Evolutionary conservation across 495 filamentous ascomycete genomes (phyloP), one percentile per base, ranked within the genome.

Genomic region (Aspergillus conjunctus): DNA sequence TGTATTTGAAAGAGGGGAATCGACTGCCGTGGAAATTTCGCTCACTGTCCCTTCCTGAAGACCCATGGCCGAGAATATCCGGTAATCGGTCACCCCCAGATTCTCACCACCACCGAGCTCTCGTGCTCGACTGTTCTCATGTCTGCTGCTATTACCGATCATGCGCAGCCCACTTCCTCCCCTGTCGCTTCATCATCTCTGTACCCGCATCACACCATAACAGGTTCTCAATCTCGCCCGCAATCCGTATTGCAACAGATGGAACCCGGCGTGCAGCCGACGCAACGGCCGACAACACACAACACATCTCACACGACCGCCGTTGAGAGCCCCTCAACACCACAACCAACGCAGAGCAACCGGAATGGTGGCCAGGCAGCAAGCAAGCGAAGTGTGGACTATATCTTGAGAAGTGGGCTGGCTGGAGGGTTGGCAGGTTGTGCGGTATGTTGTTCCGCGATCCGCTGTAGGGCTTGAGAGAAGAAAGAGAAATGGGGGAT

Each of bases 381-480:
- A 18, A 68, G 88, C 49, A 94, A 90, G 73, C 87, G 85, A 62
- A 95, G 87, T 67, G 68, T 88, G 50, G 89, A 96, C 57, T 98
- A 97, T 77, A 77, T 93, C 48, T 75, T 89, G 70, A 82, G 88
- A 65, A 92, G 87, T 58, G 91, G 89, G 17, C 70, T 95, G 45
- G 93, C 93, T 12, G 93, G 93, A 49, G 93, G 93, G 12, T 48
- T 96, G 59, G 94, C 93, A 41, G 93, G 92, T 61, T 91, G 91
- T 78, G 89, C 88, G 61, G 90, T 93, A 85, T 58, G 88, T 80
- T 37, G n/a, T n/a, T n/a, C n/a, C n/a, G n/a, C n/a, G n/a, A n/a
- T n/a, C 45, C 51, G 37, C 51, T 54, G 49, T 22, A 32, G 48
- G 26, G 26, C 26, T 2, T 26, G 26, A 5, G 26, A 26, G 26